These are phyloP conservation scores for Helianthus tuberosus DNA, from an alignment of 129 eudicot genomes.

Conservation along the genomic window DNA sequence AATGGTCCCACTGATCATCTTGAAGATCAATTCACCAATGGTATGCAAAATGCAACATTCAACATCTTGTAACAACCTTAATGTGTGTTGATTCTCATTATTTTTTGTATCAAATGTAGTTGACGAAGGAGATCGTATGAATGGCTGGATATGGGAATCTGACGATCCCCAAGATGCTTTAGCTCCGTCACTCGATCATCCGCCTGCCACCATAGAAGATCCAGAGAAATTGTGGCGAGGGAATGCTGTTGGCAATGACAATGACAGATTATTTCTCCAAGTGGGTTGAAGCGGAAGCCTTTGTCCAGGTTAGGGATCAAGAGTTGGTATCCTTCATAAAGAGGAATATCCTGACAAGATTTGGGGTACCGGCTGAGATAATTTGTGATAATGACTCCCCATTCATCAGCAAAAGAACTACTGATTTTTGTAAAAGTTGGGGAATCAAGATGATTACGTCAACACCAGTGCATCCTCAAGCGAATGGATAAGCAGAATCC, in stretches of 20 bases:
- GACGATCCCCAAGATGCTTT: neutral
- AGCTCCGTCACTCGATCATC: neutral
- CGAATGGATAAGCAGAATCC: no score
- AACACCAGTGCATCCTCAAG: no score
- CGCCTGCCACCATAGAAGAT: slow-evolving; percentile 1
- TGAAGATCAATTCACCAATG: slow-evolving; percentile 2
- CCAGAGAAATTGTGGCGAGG: neutral
- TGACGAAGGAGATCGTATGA: slow-evolving; percentile 4
- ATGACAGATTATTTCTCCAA: no score
- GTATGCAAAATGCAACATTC: neutral
- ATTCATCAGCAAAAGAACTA: no score
- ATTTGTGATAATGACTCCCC: no score
- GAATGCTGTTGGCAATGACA: slow-evolving; percentile 5
- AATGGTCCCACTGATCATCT: neutral
- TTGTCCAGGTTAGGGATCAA: no score
- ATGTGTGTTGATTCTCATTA: neutral
- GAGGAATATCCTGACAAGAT: no score
- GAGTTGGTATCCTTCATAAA: no score
- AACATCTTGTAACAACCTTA: neutral
- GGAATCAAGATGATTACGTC: no score
- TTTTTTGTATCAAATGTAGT: neutral
- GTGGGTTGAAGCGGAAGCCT: no score
- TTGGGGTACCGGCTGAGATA: no score
- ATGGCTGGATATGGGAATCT: slow-evolving; percentile 21
- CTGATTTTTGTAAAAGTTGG: no score